Conservation (phyloP, 257 asterid genomes). For the Gardenia jasminoides region DNA sequence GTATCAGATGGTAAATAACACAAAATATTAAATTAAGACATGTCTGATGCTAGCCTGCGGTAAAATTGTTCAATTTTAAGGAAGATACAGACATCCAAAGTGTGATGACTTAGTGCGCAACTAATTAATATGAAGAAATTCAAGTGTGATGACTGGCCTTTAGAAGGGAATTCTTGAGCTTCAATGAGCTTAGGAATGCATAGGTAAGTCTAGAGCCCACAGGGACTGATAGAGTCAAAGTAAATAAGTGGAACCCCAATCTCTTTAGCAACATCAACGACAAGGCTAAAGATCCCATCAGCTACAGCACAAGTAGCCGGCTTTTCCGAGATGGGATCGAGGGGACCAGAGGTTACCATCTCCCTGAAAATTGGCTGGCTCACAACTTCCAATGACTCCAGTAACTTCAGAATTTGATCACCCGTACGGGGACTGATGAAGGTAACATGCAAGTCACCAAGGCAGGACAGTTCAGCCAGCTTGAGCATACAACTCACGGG, state of each 20-base stretch:
- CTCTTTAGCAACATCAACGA: constrained; percentile 35
- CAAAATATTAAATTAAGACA: no score
- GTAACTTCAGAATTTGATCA: constrained; percentile 24
- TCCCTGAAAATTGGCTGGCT: constrained; percentile 34
- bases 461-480: constrained; percentile 49
- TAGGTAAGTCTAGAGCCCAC: constrained; percentile 53
- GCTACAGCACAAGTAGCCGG: constrained; percentile 48
- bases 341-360: constrained; percentile 27
- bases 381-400: constrained; percentile 34
- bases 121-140: background rate
- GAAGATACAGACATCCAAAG: background rate
- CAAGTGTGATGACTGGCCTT: constrained; percentile 28
- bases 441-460: constrained; percentile 39
- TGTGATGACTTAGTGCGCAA: no score
- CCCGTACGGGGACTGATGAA: constrained; percentile 57
- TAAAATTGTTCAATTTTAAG: background rate
- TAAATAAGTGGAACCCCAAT: constrained; percentile 36
- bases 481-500: constrained; percentile 61
- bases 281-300: constrained; percentile 55
- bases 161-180: constrained; percentile 55
- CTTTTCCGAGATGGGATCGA: constrained; percentile 13
- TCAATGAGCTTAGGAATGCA: constrained; percentile 59
- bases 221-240: constrained; percentile 59
- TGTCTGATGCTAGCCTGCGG: no score
- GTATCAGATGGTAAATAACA: no score